A percentile compares a stretch with the other conserved stretches of the same genome.
Evolutionary conservation across 2,329 filamentous ascomycete genomes (phyloP).

Genomic region (Colletotrichum truncatum): DNA sequence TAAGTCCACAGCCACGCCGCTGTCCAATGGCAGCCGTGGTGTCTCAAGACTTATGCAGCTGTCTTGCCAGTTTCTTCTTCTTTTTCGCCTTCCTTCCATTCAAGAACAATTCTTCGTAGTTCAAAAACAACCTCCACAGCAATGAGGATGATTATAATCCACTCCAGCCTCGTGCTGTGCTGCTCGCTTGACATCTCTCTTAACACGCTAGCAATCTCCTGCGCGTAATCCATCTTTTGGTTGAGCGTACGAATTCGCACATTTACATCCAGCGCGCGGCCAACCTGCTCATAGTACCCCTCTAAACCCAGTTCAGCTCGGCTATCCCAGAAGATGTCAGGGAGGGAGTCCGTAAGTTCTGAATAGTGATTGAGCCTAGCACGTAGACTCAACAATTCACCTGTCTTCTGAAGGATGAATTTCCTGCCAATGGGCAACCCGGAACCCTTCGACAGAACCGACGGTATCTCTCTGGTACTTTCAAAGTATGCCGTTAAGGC

Average conservation of each 20-base stretch:
- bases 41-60: not conserved
- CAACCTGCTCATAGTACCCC: conserved; percentile 94
- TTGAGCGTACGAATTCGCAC: conserved; percentile 92
- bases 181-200: conserved; percentile 90
- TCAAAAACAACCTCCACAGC: conserved; percentile 92
- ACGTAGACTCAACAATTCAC: conserved; percentile 87
- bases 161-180: conserved; percentile 87
- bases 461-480: conserved; percentile 84
- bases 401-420: conserved; percentile 93
- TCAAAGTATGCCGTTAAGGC: conserved; percentile 86
- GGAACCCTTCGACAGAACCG: conserved; percentile 74
- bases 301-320: conserved; percentile 89
- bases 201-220: conserved; percentile 91
- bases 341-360: conserved; percentile 92
- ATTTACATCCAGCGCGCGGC: conserved; percentile 87
- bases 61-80: conserved; percentile 28
- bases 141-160: conserved; percentile 96
- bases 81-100: conserved; percentile 55
- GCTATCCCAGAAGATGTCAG: conserved; percentile 97
- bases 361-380: conserved; percentile 97
- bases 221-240: conserved; percentile 97
- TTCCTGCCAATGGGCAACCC: conserved; percentile 60
- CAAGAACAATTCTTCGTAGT: conserved; percentile 76
- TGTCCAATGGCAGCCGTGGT: too few species aligned
- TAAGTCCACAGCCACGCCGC: not conserved